phyloP scores from a whole-genome alignment of 345 rosid species.

The Geranium rotundifolium region DNA sequence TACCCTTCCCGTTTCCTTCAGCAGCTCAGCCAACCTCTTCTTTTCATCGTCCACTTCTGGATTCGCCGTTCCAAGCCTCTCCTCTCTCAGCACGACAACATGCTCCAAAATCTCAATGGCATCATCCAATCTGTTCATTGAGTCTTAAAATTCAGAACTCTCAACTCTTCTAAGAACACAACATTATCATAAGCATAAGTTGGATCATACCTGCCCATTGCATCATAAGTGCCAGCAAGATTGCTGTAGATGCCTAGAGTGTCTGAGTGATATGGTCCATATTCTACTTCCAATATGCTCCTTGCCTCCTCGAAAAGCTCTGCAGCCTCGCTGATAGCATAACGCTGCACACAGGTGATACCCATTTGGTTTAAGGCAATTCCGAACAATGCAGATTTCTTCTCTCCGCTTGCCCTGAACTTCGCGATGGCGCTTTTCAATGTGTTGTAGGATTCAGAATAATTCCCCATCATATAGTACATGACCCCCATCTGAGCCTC shows the following conservation, averaged over 20 bases:
- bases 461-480: conserved; percentile 68
- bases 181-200: too few relatives aligned
- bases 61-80: conserved; percentile 25
- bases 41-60: conserved; percentile 28
- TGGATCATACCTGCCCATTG: conserved; percentile 74
- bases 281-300: conserved; percentile 64
- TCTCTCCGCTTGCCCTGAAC: conserved; percentile 74
- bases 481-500: conserved; percentile 94
- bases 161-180: too few relatives aligned
- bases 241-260: conserved; percentile 84
- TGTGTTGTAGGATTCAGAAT: conserved; percentile 50
- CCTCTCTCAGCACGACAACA: conserved; percentile 20
- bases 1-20: conserved; percentile 28
- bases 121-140: conserved; percentile 18
- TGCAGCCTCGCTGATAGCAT: conserved; percentile 64
- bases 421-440: conserved; percentile 57
- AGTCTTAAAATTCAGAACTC: too few relatives aligned
- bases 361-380: conserved; percentile 89
- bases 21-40: conserved; percentile 24
- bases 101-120: conserved; percentile 26
- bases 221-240: conserved; percentile 91
- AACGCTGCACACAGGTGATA: conserved; percentile 61
- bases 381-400: conserved; percentile 64
- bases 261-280: conserved; percentile 77
- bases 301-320: conserved; percentile 84